These are phyloP conservation scores for Apophysomyces variabilis DNA, from an alignment of 371 early-diverging fungal genomes.

Conservation along the genomic window DNA sequence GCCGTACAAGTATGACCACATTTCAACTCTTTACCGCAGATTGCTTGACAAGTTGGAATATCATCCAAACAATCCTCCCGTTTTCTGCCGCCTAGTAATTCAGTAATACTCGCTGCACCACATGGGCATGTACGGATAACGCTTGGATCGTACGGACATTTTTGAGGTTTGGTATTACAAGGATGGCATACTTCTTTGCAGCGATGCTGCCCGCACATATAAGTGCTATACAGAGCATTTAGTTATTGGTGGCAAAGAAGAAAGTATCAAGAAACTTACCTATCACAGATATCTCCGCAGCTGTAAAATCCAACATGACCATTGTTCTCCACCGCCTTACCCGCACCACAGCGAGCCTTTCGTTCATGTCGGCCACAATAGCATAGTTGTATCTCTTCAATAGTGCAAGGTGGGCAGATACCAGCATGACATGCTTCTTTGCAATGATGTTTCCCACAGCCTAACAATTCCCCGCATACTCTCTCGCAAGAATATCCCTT, in stretches of 20 bases:
- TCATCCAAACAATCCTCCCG: slow-evolving; percentile 74
- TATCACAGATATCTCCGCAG: slow-evolving; percentile 64
- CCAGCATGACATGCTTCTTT: slow-evolving; percentile 70
- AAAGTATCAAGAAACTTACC: slow-evolving; percentile 41
- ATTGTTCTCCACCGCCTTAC: slow-evolving; percentile 37
- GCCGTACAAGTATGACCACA: slow-evolving; percentile 81
- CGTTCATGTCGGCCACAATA: slow-evolving; percentile 73
- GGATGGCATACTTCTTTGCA: slow-evolving; percentile 82
- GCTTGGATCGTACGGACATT: slow-evolving; percentile 78
- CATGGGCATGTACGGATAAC: slow-evolving; percentile 82
- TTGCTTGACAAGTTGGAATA: slow-evolving; percentile 75
- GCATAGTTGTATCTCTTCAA: slow-evolving; percentile 62
- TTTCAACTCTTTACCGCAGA: slow-evolving; percentile 65
- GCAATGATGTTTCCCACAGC: slow-evolving; percentile 77
- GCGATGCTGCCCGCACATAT: slow-evolving; percentile 76
- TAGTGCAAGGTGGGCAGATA: slow-evolving; percentile 68
- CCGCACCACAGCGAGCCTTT: slow-evolving; percentile 64
- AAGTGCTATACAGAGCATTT: slow-evolving; percentile 41
- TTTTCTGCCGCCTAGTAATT: slow-evolving; percentile 33
- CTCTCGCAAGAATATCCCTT: slow-evolving; percentile 69
- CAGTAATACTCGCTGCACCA: slow-evolving; percentile 54
- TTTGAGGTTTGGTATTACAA: slow-evolving; percentile 42
- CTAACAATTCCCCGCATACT: slow-evolving; percentile 70
- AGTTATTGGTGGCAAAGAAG: slow-evolving; percentile 22
- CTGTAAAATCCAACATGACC: slow-evolving; percentile 61